Base-by-base conservation (phyloP, 1,284 basidiomycete genomes). In the Ceratobasidium sp. region DNA sequence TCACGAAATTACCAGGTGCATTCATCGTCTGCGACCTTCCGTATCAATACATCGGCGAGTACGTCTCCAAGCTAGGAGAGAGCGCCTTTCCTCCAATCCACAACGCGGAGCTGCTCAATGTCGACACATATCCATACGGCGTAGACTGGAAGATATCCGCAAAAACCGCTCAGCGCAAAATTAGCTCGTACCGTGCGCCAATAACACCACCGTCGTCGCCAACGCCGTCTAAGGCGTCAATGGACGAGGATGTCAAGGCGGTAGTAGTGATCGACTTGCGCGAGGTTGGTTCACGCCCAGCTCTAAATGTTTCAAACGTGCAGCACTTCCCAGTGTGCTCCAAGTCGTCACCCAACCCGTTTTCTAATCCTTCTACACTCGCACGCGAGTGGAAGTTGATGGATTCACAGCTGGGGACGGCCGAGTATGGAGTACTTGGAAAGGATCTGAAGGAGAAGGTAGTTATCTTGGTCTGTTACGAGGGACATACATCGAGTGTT, bases 21-120 rank as follows among this genome's bases (percentile, higher is more conserved):
- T 75, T 75, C 56, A 75, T 75, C n/a, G 62, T 62, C 17, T 75
- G 73, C 54, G 73, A 75, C 46, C 51, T 65, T 19, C 73, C 73
- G 8, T 75, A 75, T 25, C 73, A 75, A 40, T 75, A 75, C 51
- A 75, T 75, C 22, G 52, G 32, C 32, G 73, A 75, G 40, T 75
- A 75, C 40, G 51, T 75, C 17, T 29, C 73, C 29, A 75, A 75
- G 9, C 52, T 75, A 29, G 73, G 62, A n/a, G 34, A 62, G 6
- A 25, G 37, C 19, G 51, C 19, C 2, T 75, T 75, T 25, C 73
- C 73, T 15, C 73, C 73, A 15, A 75, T 75, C n/a, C 40, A 66
- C 40, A 75, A 75, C 62, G 22, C 62, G 6, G 73, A 75, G 25
- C 51, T 75, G 6, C 73, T 75, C 52, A 25, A 54, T 1, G 37